These are phyloP conservation scores for Salix udensis DNA, from an alignment of 345 rosid genomes.

Conservation along the genomic window DNA sequence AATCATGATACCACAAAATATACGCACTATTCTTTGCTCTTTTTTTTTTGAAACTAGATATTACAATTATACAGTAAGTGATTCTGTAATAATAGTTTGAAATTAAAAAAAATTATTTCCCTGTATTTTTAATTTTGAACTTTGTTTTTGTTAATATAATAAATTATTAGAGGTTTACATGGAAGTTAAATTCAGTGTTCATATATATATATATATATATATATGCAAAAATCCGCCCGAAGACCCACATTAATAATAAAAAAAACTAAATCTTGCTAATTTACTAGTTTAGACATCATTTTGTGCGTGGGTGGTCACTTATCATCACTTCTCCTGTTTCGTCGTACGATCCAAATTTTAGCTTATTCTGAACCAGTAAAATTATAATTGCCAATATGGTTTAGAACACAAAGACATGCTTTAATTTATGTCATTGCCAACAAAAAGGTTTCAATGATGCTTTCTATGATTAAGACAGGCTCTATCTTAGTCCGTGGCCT, in stretches of 20 bases:
- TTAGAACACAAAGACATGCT: conserved; percentile 19
- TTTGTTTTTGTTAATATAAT: too few relatives aligned
- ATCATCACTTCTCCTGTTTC: background rate
- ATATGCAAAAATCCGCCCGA: too few relatives aligned
- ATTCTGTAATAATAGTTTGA: too few relatives aligned
- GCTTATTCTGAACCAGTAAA: conserved; percentile 12
- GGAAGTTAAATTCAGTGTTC: too few relatives aligned
- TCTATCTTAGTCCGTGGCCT: background rate
- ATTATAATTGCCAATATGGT: conserved; percentile 3
- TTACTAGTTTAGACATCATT: background rate
- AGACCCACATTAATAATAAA: too few relatives aligned
- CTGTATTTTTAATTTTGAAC: too few relatives aligned
- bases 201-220: too few relatives aligned
- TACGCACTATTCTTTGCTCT: background rate
- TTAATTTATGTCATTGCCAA: conserved; percentile 19
- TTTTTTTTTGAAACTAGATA: too few relatives aligned
- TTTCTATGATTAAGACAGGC: background rate
- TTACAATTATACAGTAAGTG: too few relatives aligned
- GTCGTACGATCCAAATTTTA: conserved; percentile 18
- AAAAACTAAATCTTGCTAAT: too few relatives aligned
- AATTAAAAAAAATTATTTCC: too few relatives aligned
- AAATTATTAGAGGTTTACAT: too few relatives aligned
- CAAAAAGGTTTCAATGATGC: conserved; percentile 23
- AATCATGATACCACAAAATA: conserved; percentile 12
- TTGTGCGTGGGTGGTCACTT: background rate